Conservation (phyloP, 2,329 filamentous ascomycete species). For the Ascochyta pisi region DNA sequence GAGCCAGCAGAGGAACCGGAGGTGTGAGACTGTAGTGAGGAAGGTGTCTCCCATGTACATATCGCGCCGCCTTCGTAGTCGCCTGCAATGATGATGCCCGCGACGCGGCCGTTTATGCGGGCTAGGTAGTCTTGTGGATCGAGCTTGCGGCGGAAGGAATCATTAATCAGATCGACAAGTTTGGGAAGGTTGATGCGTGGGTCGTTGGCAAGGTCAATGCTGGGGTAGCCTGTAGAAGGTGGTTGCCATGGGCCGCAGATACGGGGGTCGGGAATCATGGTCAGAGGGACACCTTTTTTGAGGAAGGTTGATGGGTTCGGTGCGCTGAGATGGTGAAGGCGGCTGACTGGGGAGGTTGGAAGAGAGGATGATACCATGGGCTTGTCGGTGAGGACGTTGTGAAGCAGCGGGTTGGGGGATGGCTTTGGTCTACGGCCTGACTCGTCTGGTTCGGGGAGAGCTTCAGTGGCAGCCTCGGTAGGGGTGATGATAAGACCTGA, state of each 20-base stretch:
- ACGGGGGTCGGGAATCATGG: constrained; percentile 77
- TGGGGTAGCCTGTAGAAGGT: constrained; percentile 64
- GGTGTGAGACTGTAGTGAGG: constrained; percentile 36
- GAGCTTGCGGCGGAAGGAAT: constrained; percentile 86
- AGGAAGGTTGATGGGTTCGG: constrained; percentile 75
- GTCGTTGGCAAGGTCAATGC: constrained; percentile 74
- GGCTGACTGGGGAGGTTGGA: constrained; percentile 59
- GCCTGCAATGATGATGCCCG: constrained; percentile 91
- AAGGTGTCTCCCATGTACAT: constrained; percentile 86
- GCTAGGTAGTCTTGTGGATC: constrained; percentile 83
- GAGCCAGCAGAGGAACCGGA: constrained; percentile 43
- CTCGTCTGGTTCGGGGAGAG: constrained; percentile 53
- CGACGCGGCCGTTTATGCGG: constrained; percentile 80
- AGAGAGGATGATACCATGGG: constrained; percentile 91
- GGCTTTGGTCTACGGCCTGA: constrained; percentile 54
- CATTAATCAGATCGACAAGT: constrained; percentile 86
- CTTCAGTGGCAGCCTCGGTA: constrained; percentile 72
- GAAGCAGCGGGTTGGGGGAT: constrained; percentile 84
- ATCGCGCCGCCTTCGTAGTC: constrained; percentile 97
- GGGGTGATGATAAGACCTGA: constrained; percentile 91
- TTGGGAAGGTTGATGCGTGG: constrained; percentile 81
- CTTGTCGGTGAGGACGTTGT: constrained; percentile 95
- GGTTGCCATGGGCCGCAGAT: constrained; percentile 69
- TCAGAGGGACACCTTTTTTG: constrained; percentile 89
- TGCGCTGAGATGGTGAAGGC: constrained; percentile 39